Evolutionary conservation across 2,329 filamentous ascomycete genomes (phyloP).

Genomic region (Davidsoniella neocaledoniae): DNA sequence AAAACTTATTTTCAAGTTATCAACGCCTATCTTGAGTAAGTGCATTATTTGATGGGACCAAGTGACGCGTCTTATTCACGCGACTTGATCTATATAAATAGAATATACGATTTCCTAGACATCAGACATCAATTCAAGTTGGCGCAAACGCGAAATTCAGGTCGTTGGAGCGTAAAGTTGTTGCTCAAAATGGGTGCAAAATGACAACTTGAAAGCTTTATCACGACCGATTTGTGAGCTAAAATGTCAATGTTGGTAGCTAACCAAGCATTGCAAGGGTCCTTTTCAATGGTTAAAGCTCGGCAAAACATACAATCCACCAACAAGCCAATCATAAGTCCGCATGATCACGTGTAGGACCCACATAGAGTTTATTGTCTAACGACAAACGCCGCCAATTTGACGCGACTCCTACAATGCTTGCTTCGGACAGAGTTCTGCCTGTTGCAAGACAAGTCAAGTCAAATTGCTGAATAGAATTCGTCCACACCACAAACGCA

Average conservation of each 20-base stretch:
- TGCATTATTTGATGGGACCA: slow-evolving; percentile 1
- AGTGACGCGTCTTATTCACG: slow-evolving; percentile 9
- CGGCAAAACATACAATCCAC: not conserved
- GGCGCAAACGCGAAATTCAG: slow-evolving; percentile 8
- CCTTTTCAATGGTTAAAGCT: slow-evolving; percentile 2
- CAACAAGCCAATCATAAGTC: slow-evolving; percentile 4
- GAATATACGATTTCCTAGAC: not conserved
- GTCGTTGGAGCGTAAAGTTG: not conserved
- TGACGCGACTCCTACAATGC: slow-evolving; percentile 9
- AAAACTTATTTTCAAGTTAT: not conserved
- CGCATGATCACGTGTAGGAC: slow-evolving; percentile 4
- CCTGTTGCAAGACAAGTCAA: slow-evolving; percentile 1
- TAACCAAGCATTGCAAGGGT: slow-evolving; percentile 3
- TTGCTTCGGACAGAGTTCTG: slow-evolving; percentile 1
- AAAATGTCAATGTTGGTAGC: not conserved
- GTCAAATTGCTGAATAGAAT: too few species aligned
- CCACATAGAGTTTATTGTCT: slow-evolving; percentile 6
- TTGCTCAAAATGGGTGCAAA: slow-evolving; percentile 1
- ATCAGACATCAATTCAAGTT: slow-evolving; percentile 7
- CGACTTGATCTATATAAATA: slow-evolving; percentile 1
- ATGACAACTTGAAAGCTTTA: slow-evolving; percentile 4
- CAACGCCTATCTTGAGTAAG: not conserved
- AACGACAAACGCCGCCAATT: slow-evolving; percentile 4
- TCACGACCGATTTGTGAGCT: slow-evolving; percentile 8
- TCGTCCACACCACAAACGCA: not conserved